phyloP scores from a whole-genome alignment of 495 filamentous ascomycete species.

The Arthonia radiata region DNA sequence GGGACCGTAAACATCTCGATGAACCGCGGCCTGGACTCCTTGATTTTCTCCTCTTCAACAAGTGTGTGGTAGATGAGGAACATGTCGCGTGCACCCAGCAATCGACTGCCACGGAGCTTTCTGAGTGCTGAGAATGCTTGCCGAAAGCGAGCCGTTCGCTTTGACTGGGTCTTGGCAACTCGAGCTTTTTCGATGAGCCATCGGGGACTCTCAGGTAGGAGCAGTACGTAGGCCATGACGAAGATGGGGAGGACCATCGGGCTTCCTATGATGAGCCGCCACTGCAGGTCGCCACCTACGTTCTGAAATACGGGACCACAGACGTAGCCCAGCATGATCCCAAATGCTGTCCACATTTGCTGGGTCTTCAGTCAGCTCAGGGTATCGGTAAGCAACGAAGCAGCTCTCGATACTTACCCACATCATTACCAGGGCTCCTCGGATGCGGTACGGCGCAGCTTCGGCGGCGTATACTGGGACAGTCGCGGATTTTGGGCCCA shows the following conservation, averaged over 20 bases:
- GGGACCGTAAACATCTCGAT: conserved; percentile 1
- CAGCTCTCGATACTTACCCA: no score
- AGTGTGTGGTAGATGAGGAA: conserved; percentile 2
- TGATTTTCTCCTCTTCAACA: conserved; percentile 1
- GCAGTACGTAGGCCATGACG: conserved; percentile 4
- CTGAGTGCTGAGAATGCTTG: no score
- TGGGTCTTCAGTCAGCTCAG: no score
- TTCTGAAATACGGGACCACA: no score
- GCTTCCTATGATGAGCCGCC: no score
- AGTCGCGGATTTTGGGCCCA: conserved; percentile 60
- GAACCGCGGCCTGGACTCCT: neutral
- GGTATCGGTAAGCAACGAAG: no score
- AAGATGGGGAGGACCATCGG: conserved; percentile 4
- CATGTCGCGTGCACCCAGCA: conserved; percentile 2
- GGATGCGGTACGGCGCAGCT: conserved; percentile 41
- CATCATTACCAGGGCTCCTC: conserved; percentile 54
- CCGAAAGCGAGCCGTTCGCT: no score
- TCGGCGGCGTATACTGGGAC: conserved; percentile 63
- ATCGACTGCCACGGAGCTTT: conserved; percentile 2
- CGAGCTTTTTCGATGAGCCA: conserved; percentile 2
- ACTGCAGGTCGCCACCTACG: no score
- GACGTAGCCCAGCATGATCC: no score
- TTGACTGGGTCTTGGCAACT: no score
- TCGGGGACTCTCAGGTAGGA: conserved; percentile 2
- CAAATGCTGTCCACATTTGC: no score